Percentiles rank a stretch among this genome's conserved stretches.
These are phyloP conservation scores for Phytophthora idaei DNA, from an alignment of 352 stramenopile species.

Conservation along the genomic window DNA sequence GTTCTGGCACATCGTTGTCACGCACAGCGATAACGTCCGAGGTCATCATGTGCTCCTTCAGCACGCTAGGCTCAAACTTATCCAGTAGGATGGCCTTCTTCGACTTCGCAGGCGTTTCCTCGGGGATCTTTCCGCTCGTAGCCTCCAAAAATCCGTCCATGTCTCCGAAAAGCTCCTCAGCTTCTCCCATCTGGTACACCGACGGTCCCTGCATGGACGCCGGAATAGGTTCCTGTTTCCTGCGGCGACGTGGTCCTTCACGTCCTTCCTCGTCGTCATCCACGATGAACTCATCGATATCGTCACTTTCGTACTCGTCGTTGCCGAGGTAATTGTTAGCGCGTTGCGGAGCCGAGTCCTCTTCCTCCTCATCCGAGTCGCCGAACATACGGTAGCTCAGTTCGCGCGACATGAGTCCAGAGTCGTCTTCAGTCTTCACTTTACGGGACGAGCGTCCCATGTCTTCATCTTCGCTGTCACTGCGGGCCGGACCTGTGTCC, in stretches of 20 bases:
- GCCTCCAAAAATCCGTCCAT: constrained; percentile 90
- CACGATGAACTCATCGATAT: constrained; percentile 92
- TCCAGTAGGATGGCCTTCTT: constrained; percentile 88
- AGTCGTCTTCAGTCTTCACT: constrained; percentile 72
- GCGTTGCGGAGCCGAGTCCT: constrained; percentile 67
- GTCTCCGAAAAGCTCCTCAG: constrained; percentile 89
- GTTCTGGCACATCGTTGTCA: constrained; percentile 81
- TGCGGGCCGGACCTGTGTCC: constrained; percentile 72
- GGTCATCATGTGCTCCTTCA: constrained; percentile 92
- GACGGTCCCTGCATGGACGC: constrained; percentile 86
- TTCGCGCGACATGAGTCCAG: constrained; percentile 85
- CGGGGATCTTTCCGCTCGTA: constrained; percentile 51
- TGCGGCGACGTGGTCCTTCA: constrained; percentile 70
- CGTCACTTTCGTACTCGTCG: constrained; percentile 90
- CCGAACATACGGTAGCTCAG: constrained; percentile 90
- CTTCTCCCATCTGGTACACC: constrained; percentile 91
- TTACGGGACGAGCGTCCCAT: constrained; percentile 75
- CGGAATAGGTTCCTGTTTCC: constrained; percentile 75
- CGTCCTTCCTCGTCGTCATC: constrained; percentile 90
- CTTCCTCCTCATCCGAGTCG: constrained; percentile 89
- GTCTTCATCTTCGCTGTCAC: constrained; percentile 82
- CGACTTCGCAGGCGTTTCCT: constrained; percentile 54
- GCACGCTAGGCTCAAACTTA: constrained; percentile 87
- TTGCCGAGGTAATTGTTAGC: constrained; percentile 86
- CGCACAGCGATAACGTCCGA: constrained; percentile 79